These are phyloP conservation scores for Thielaviopsis musarum DNA, from an alignment of 2,329 filamentous ascomycete species.

Conservation along the genomic window DNA sequence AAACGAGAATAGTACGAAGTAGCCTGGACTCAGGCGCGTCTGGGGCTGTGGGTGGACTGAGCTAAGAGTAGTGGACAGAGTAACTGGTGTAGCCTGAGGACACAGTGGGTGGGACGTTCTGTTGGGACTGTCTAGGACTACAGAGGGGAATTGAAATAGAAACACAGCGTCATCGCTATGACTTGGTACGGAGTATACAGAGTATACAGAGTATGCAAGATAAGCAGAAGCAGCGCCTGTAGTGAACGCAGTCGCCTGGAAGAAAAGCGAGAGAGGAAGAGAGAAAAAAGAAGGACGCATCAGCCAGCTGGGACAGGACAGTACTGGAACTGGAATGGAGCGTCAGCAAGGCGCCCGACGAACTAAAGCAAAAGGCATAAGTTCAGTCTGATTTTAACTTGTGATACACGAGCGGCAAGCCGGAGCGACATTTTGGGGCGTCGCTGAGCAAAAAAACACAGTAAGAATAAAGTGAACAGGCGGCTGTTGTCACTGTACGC, in stretches of 20 bases:
- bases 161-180: background rate
- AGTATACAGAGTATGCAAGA: background rate
- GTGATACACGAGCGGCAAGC: background rate
- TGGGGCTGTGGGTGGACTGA: background rate
- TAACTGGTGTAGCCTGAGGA: background rate
- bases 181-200: too few species aligned
- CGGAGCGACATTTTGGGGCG: background rate
- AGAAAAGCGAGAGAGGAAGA: too few species aligned
- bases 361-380: background rate
- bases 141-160: background rate
- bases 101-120: background rate
- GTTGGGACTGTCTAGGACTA: background rate
- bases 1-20: background rate
- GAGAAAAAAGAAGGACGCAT: background rate
- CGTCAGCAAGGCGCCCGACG: background rate
- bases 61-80: background rate
- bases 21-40: background rate
- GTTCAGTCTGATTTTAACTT: background rate
- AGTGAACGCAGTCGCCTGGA: background rate
- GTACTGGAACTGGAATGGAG: background rate
- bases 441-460: conserved; percentile 3
- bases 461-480: conserved; percentile 1
- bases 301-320: background rate
- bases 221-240: background rate
- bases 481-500: conserved; percentile 6